Percentiles rank a stretch among this genome's conserved stretches.
Evolutionary conservation across 2,329 filamentous ascomycete genomes (phyloP).

Genomic region (Hypoxylon sp.): DNA sequence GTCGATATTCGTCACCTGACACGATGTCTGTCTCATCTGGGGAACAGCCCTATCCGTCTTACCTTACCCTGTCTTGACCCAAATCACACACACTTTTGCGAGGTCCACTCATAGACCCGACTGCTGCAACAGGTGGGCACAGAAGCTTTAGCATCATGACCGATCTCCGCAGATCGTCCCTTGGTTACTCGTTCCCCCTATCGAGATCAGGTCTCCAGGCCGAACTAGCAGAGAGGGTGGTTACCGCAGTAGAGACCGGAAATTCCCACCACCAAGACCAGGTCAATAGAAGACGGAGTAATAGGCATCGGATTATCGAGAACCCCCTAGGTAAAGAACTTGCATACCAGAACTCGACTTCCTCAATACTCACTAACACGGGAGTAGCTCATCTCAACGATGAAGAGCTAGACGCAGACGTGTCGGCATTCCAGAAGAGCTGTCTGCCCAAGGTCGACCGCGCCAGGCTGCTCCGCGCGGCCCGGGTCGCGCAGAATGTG

Average conservation of each 20-base stretch:
- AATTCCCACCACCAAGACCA: conserved; percentile 36
- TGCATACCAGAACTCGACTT: not conserved
- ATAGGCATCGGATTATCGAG: conserved; percentile 49
- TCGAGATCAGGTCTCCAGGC: conserved; percentile 10
- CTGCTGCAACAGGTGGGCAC: not conserved
- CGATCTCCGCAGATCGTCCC: conserved; percentile 9
- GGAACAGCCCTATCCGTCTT: not conserved
- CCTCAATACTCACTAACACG: conserved; percentile 1
- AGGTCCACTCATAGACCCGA: not conserved
- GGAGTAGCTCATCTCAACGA: conserved; percentile 50
- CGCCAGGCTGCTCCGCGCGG: conserved; percentile 48
- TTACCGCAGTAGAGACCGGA: conserved; percentile 7
- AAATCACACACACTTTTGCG: not conserved
- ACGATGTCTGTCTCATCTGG: conserved; percentile 2
- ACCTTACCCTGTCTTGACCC: not conserved
- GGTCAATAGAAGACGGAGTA: conserved; percentile 42
- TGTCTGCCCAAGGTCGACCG: conserved; percentile 44
- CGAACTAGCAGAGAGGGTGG: conserved; percentile 15
- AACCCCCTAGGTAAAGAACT: conserved; percentile 46
- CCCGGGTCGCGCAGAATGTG: conserved; percentile 52
- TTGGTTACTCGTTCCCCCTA: conserved; percentile 8
- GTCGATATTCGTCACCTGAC: not conserved
- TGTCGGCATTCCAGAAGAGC: conserved; percentile 43
- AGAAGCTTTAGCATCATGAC: conserved; percentile 17
- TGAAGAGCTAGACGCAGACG: conserved; percentile 49